A percentile compares a stretch with the other conserved stretches of the same genome.
Evolutionary conservation across 805 yeast species (phyloP).

Genomic region (Ascoidea rubescens): DNA sequence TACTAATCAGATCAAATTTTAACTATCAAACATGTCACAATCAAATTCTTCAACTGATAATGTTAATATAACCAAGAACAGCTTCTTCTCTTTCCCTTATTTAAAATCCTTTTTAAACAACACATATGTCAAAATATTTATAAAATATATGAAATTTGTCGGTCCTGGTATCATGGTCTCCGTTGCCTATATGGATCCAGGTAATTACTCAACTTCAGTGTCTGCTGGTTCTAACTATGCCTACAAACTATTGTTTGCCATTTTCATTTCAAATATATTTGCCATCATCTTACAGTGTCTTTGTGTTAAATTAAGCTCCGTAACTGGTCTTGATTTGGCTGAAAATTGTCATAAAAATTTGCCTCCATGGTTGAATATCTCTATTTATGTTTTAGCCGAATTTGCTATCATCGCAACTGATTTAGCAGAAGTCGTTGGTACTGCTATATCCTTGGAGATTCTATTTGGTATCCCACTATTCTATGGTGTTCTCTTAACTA

Average conservation of each 20-base stretch:
- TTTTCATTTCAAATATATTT: slow-evolving; percentile 53
- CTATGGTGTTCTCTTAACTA: slow-evolving; percentile 66
- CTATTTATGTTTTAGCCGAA: slow-evolving; percentile 63
- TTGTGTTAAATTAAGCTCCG: slow-evolving; percentile 64
- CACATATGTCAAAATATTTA: slow-evolving; percentile 11
- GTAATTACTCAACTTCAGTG: slow-evolving; percentile 73
- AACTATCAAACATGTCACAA: no score
- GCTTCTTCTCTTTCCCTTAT: no score
- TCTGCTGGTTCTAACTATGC: slow-evolving; percentile 66
- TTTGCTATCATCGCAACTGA: slow-evolving; percentile 86
- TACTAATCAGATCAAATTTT: no score
- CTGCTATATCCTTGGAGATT: slow-evolving; percentile 76
- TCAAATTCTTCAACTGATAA: no score
- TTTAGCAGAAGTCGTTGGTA: slow-evolving; percentile 87
- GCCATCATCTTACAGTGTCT: slow-evolving; percentile 61
- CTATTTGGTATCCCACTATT: slow-evolving; percentile 60
- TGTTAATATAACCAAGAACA: no score
- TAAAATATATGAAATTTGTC: slow-evolving; percentile 42
- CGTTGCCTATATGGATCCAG: slow-evolving; percentile 78
- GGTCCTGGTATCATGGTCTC: slow-evolving; percentile 77
- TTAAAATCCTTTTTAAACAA: no score
- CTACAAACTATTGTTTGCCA: slow-evolving; percentile 51
- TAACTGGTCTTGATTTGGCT: slow-evolving; percentile 69
- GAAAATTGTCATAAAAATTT: slow-evolving; percentile 60
- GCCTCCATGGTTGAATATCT: slow-evolving; percentile 42